Evolutionary conservation across 345 rosid species (phyloP).

Genomic region (Eucalyptus marginata): DNA sequence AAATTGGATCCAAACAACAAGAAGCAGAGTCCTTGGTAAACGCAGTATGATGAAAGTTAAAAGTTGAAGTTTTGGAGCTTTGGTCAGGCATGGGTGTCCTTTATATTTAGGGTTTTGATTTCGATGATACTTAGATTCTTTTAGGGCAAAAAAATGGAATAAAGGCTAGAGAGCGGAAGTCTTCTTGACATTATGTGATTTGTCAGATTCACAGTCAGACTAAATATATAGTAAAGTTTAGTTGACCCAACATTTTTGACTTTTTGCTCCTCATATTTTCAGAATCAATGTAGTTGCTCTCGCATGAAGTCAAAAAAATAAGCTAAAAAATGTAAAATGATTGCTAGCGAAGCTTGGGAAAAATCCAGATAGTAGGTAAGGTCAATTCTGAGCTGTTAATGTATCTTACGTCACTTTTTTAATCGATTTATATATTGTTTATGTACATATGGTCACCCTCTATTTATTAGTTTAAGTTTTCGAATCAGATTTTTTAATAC

Average conservation of each 20-base stretch:
- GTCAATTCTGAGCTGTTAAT: not conserved
- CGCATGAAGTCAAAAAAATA: not conserved
- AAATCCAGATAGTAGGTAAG: not conserved
- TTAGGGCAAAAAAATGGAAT: not conserved
- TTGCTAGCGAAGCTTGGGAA: not conserved
- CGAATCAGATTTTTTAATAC: too few species aligned
- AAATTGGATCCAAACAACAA: not conserved
- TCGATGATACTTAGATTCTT: not conserved
- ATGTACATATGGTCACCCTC: rapidly evolving
- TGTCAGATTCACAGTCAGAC: not conserved
- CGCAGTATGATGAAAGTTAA: not conserved
- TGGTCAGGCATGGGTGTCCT: not conserved
- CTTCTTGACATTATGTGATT: not conserved
- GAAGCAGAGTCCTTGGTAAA: not conserved
- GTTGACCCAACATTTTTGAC: not conserved
- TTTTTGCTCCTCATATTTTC: not conserved
- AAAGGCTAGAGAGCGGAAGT: not conserved
- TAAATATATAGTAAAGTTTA: not conserved
- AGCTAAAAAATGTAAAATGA: not conserved
- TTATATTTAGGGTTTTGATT: not conserved
- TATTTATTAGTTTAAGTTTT: too few species aligned
- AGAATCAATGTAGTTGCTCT: not conserved
- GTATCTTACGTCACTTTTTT: rapidly evolving
- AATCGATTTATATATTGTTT: not conserved
- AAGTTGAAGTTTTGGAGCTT: not conserved